phyloP scores from a whole-genome alignment of 805 yeast genomes.

The Kodamaea restingae region DNA sequence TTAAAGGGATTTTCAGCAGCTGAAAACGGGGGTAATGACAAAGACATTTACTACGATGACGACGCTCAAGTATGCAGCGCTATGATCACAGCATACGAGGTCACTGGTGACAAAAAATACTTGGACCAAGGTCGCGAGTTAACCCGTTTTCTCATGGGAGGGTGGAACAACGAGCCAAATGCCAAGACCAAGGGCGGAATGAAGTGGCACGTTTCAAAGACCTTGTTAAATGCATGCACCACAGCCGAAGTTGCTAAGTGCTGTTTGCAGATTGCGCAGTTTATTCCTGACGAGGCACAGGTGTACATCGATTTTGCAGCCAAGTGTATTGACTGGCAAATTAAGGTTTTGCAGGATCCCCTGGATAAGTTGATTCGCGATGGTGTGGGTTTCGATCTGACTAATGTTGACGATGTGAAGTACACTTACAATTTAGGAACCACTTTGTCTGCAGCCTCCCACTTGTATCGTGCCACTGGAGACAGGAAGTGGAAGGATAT shows the following conservation, averaged over 20 bases:
- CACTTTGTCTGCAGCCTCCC: slow-evolving; percentile 51
- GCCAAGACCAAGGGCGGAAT: slow-evolving; percentile 55
- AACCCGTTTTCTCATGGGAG: slow-evolving; percentile 60
- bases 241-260: slow-evolving; percentile 66
- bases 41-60: slow-evolving; percentile 68
- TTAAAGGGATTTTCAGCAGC: slow-evolving; percentile 63
- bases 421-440: slow-evolving; percentile 70
- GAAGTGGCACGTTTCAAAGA: slow-evolving; percentile 60
- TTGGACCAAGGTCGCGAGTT: slow-evolving; percentile 55
- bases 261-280: slow-evolving; percentile 52
- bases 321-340: slow-evolving; percentile 55
- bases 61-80: slow-evolving; percentile 72
- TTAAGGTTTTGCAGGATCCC: slow-evolving; percentile 48
- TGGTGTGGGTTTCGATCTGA: slow-evolving; percentile 50
- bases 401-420: slow-evolving; percentile 46
- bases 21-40: slow-evolving; percentile 53
- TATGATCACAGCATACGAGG: slow-evolving; percentile 62
- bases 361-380: slow-evolving; percentile 55
- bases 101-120: slow-evolving; percentile 51
- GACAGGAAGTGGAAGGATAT: slow-evolving; percentile 48
- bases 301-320: slow-evolving; percentile 56
- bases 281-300: slow-evolving; percentile 45
- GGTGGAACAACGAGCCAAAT: slow-evolving; percentile 48
- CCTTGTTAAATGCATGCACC: slow-evolving; percentile 61
- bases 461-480: slow-evolving; percentile 47